Evolutionary conservation across 768 basidiomycete species (phyloP), one percentile per base, ranked within the genome.

Genomic region (Tylopilus rubrobrunneus): DNA sequence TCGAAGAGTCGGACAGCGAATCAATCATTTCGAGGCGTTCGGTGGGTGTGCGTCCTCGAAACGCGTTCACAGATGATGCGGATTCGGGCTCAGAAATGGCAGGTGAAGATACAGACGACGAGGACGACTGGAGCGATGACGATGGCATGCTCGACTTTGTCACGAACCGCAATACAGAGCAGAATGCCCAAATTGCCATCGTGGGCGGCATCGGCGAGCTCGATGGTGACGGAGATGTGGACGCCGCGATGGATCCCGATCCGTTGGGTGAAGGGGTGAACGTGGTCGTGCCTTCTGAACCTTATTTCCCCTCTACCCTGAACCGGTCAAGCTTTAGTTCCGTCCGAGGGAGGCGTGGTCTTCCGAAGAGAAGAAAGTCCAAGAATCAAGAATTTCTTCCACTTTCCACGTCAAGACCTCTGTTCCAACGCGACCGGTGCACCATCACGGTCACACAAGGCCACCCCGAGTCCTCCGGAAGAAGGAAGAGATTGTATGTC

Each of bases 211-310:
- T 57, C 4, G 45, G 57, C 27, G 70, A 70, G n/a, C 48, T 46
- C 2, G 68, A 70, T 19, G 80, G 78, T 9, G 77, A 80, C 11
- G 62, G 53, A 2, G 87, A 87, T 49, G 75, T 71, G 17, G 86
- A 87, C 45, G 68, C 66, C 37, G 72, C 79, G 39, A 66, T 78
- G 64, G 84, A 85, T 51, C 81, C 86, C 1, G 93, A 95, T 69
- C 90, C 89, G 0, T 76, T 95, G 10, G 95, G 95, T 12, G 94
- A 97, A 70, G 95, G 92, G 52, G 88, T 92, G 19, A 94, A 93
- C 62, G 86, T 94, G 49, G 83, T 93, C 57, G 81, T 92, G 1
- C 88, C 91, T 1, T 86, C 82, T 4, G 87, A 91, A 58, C 89
- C 89, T 2, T 89, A 89, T 67, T 91, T 91, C 69, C 86, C 87